phyloP scores from a whole-genome alignment of 78 protist species.

The Dictyostelium brefeldianum region DNA sequence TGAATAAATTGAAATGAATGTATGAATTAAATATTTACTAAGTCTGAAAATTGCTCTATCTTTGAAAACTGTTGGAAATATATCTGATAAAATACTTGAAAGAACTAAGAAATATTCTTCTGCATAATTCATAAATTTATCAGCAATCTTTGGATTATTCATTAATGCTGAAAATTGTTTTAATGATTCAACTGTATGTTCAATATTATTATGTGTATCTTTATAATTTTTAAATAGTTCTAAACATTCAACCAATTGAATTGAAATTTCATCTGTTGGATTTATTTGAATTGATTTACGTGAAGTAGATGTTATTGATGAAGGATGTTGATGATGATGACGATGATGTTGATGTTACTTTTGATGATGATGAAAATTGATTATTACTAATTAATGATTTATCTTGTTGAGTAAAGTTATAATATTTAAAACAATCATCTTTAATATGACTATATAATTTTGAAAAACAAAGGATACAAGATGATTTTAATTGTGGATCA shows the following conservation, averaged over 20 bases:
- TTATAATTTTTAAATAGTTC: conserved; percentile 9
- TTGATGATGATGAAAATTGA: neutral
- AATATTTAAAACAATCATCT: conserved; percentile 41
- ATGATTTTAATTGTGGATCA: conserved; percentile 26
- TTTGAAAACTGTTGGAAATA: conserved; percentile 2
- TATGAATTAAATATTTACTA: conserved; percentile 62
- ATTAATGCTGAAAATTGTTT: conserved; percentile 34
- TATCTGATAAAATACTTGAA: conserved; percentile 20
- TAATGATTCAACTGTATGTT: conserved; percentile 37
- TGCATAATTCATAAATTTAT: conserved; percentile 11
- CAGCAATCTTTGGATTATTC: conserved; percentile 8
- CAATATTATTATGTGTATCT: conserved; percentile 21
- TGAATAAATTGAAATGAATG: conserved; percentile 42
- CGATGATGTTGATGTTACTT: neutral
- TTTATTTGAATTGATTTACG: neutral
- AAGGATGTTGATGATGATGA: neutral
- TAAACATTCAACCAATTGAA: conserved; percentile 16
- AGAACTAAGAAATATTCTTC: conserved; percentile 24
- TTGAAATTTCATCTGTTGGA: conserved; percentile 11
- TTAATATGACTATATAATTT: conserved; percentile 44
- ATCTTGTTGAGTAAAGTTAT: conserved; percentile 1
- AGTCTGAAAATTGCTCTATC: conserved; percentile 33
- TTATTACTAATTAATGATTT: neutral
- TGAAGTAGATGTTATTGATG: conserved; percentile 26
- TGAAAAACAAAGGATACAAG: neutral